Conservation (phyloP, 208 protist species). For the Zelonia costaricensis region DNA sequence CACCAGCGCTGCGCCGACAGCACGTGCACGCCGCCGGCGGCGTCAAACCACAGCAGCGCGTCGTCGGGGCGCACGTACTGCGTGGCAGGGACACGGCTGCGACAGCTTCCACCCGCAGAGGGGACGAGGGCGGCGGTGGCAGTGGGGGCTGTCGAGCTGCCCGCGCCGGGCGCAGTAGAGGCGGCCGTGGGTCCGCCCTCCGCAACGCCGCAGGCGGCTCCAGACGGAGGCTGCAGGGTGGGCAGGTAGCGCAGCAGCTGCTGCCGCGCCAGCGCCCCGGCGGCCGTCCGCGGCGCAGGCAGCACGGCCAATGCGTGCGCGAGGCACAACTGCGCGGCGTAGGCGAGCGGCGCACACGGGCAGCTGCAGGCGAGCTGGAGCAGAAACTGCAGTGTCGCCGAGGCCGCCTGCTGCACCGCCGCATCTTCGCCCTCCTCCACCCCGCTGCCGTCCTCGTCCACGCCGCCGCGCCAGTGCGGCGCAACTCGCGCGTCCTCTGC, state of each 20-base stretch:
- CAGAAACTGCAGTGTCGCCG: constrained; percentile 48
- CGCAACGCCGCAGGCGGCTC: neutral
- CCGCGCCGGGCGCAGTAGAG: neutral
- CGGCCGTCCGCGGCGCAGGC: constrained; percentile 6
- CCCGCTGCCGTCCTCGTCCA: neutral
- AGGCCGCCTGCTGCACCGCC: constrained; percentile 34
- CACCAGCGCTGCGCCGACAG: constrained; percentile 18
- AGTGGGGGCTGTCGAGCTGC: neutral
- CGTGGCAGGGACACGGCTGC: constrained; percentile 16
- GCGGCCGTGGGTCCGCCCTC: neutral
- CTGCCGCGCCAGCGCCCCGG: constrained; percentile 12
- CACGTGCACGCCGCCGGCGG: constrained; percentile 10
- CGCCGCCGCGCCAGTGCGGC: too few species aligned
- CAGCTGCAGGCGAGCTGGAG: constrained; percentile 68
- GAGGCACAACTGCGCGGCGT: constrained; percentile 66
- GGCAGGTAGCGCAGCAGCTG: constrained; percentile 29
- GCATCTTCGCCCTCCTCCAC: neutral
- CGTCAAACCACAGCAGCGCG: constrained; percentile 28
- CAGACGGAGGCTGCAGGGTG: constrained; percentile 11
- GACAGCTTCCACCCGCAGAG: neutral
- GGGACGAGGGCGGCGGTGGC: too few species aligned
- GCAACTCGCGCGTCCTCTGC: too few species aligned
- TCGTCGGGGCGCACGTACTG: constrained; percentile 30
- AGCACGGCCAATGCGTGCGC: constrained; percentile 37
- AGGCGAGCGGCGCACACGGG: constrained; percentile 54